These are phyloP conservation scores for Clavispora carvajalis DNA, from an alignment of 805 yeast genomes.

Conservation along the genomic window DNA sequence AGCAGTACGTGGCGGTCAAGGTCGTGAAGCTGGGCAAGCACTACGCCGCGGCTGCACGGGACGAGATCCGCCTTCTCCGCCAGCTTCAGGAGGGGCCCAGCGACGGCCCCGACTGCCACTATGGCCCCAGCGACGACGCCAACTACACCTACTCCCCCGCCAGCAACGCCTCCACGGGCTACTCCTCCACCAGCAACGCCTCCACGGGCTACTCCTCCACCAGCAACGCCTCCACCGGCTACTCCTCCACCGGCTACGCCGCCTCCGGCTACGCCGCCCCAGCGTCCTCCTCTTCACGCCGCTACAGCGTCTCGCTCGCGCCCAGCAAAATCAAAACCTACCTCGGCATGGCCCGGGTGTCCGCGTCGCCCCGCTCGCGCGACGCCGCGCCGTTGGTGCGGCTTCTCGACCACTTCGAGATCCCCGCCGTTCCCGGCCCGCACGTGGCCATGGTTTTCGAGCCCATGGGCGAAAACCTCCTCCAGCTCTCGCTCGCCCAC, in stretches of 20 bases:
- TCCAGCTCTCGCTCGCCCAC: slow-evolving; percentile 39
- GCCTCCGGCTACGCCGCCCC: too few species aligned
- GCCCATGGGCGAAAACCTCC: slow-evolving; percentile 87
- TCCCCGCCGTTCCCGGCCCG: slow-evolving; percentile 83
- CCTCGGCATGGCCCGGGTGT: too few species aligned
- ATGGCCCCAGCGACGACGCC: background rate
- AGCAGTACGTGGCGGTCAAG: slow-evolving; percentile 88
- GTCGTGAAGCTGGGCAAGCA: slow-evolving; percentile 87
- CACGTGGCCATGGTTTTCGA: slow-evolving; percentile 98
- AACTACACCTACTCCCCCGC: background rate
- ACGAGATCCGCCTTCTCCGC: slow-evolving; percentile 75
- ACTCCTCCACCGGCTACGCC: background rate
- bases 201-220: background rate
- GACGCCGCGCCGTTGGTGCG: too few species aligned
- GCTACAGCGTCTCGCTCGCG: slow-evolving; percentile 34
- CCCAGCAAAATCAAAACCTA: too few species aligned
- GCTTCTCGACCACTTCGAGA: slow-evolving; percentile 77
- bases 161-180: background rate
- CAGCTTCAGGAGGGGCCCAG: slow-evolving; percentile 57
- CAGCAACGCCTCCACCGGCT: background rate
- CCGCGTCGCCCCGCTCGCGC: too few species aligned
- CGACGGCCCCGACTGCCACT: background rate
- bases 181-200: background rate
- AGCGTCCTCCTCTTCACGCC: background rate
- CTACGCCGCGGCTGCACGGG: slow-evolving; percentile 90